Conservation (phyloP, 2,329 filamentous ascomycete species). For the Pseudogymnoascus sp. region DNA sequence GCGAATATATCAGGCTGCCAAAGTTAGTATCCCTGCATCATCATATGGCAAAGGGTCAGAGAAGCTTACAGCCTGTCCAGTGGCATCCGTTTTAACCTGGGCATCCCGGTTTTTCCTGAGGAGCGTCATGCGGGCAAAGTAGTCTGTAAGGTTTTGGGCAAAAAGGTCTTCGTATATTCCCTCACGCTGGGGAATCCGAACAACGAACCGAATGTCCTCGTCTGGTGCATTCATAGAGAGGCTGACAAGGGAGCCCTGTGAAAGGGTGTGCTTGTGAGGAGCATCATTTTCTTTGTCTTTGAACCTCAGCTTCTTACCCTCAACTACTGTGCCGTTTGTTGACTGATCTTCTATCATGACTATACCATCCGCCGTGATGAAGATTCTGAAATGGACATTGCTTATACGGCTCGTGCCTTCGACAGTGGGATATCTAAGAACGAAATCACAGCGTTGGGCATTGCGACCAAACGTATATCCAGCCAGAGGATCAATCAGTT, state of each 20-base stretch:
- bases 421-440: conserved; percentile 35
- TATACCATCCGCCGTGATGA: conserved; percentile 68
- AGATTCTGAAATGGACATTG: conserved; percentile 94
- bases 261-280: conserved; percentile 28
- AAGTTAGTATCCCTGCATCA: neutral
- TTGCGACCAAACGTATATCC: conserved; percentile 90
- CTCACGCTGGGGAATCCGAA: conserved; percentile 73
- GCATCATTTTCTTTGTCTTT: conserved; percentile 40
- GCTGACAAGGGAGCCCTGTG: conserved; percentile 27
- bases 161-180: conserved; percentile 60
- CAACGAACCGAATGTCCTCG: conserved; percentile 71
- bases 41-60: neutral
- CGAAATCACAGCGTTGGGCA: conserved; percentile 59
- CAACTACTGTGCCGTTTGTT: conserved; percentile 91
- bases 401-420: conserved; percentile 64
- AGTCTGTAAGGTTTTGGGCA: conserved; percentile 59
- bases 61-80: conserved; percentile 9
- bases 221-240: conserved; percentile 28
- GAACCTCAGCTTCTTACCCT: conserved; percentile 57
- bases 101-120: neutral
- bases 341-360: conserved; percentile 92
- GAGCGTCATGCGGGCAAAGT: conserved; percentile 41
- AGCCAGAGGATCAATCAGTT: conserved; percentile 56
- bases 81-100: neutral
- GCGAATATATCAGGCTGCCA: conserved; percentile 7